Conservation (phyloP, 2,329 filamentous ascomycete genomes). For the Xylariaceae sp. region DNA sequence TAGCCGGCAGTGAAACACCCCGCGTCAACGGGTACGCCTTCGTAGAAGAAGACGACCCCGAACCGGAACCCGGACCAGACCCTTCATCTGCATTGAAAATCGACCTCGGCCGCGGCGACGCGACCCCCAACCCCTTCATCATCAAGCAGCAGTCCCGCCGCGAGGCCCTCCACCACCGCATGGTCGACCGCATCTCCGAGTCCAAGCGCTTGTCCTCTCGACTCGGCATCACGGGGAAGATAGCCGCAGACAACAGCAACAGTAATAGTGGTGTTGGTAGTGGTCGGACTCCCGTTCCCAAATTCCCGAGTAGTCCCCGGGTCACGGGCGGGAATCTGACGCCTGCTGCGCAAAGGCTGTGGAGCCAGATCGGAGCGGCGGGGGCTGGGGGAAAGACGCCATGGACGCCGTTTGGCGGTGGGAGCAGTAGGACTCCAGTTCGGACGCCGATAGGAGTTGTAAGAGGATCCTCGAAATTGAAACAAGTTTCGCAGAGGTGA, state of each 20-base stretch:
- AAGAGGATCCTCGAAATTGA: too few species aligned
- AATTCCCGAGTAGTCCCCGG: slow-evolving; percentile 63
- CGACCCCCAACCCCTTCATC: slow-evolving; percentile 75
- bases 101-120: slow-evolving; percentile 55
- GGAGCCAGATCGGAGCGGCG: slow-evolving; percentile 60
- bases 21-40: slow-evolving; percentile 91
- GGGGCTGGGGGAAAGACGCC: slow-evolving; percentile 33
- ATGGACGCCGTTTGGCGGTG: slow-evolving; percentile 35
- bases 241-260: too few species aligned
- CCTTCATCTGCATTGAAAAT: slow-evolving; percentile 38
- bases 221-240: slow-evolving; percentile 57
- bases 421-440: too few species aligned
- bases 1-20: slow-evolving; percentile 72
- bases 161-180: slow-evolving; percentile 77
- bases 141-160: slow-evolving; percentile 70
- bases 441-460: too few species aligned
- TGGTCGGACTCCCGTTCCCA: slow-evolving; percentile 64
- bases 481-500: slow-evolving; percentile 33
- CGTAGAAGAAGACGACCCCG: slow-evolving; percentile 74
- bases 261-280: too few species aligned
- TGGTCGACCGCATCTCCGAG: slow-evolving; percentile 78
- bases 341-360: slow-evolving; percentile 68
- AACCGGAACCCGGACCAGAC: slow-evolving; percentile 36
- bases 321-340: slow-evolving; percentile 55
- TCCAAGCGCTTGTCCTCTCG: slow-evolving; percentile 62